Evolutionary conservation across 805 yeast species (phyloP).

Genomic region (Cyberlindnera meyerae): DNA sequence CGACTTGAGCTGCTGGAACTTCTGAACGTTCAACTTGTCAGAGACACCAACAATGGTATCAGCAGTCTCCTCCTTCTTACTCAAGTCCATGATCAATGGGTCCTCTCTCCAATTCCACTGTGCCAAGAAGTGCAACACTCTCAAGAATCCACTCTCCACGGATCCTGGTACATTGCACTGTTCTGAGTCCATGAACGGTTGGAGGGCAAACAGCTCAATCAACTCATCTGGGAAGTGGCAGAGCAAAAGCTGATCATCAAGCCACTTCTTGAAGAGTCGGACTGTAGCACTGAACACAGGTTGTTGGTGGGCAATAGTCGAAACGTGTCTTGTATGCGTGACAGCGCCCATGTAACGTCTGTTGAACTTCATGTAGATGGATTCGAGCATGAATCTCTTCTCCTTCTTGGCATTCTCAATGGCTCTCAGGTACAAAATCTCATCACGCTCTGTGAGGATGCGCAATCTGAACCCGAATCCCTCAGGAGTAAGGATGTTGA

Average conservation of each 20-base stretch:
- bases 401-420: conserved; percentile 61
- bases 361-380: conserved; percentile 58
- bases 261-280: conserved; percentile 84
- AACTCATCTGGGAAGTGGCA: conserved; percentile 73
- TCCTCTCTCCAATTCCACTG: conserved; percentile 95
- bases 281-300: conserved; percentile 76
- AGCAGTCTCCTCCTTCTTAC: conserved; percentile 40
- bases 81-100: conserved; percentile 74
- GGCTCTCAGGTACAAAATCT: conserved; percentile 64
- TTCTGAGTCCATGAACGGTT: conserved; percentile 80
- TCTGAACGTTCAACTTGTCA: conserved; percentile 57
- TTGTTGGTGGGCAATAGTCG: conserved; percentile 63
- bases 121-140: conserved; percentile 64
- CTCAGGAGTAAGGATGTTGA: conserved; percentile 75
- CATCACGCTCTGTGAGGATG: conserved; percentile 81
- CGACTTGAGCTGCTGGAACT: conserved; percentile 55
- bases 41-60: conserved; percentile 39
- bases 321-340: conserved; percentile 77
- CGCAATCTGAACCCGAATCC: conserved; percentile 84
- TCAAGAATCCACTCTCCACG: conserved; percentile 74
- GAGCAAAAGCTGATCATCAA: conserved; percentile 73
- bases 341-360: conserved; percentile 60
- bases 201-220: conserved; percentile 75
- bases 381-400: conserved; percentile 52
- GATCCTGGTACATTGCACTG: conserved; percentile 83